Evolutionary conservation across 805 yeast genomes (phyloP), one percentile per base, ranked within the genome.

Genomic region (Saturnispora ahearnii): DNA sequence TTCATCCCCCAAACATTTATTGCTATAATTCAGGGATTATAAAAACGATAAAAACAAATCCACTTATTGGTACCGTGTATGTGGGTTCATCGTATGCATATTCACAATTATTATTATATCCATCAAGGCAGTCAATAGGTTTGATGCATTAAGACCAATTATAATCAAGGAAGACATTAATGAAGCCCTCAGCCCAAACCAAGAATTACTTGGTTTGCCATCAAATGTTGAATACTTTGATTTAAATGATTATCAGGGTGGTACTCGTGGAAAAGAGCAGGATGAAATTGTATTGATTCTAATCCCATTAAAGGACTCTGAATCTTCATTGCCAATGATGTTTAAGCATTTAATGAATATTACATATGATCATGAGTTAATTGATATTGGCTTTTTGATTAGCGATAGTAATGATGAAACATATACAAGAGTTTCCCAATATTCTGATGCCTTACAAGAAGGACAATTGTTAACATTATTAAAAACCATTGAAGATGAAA

Each of bases 281-380:
- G 76, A 79, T 12, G 95, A 87, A 54, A 76, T 80, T 44, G 79
- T 87, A 12, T 67, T 87, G 50, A 67, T 88, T 46, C 72, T 83
- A 53, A 76, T 87, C 60, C 96, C 96, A 9, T 68, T 87, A 53
- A 72, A 95, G 65, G 83, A 87, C 59, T 95, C 96, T 0, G 84
- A 78, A 58, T 71, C 75, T 29, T 90, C 85, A 21, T 67, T 87
- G 53, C 89, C 93, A 11, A 71, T 87, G 71, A 87, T 89, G 74
- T 87, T 88, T 68, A 82, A 82, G 59, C 86, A 87, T 66, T 69
- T 87, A 66, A 85, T 84, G 91, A 87, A 87, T 64, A 70, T 87
- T 66, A 86, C 95, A 1, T 87, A 87, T 62, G 88, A 86, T 49
- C 96, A 88, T 62, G 74, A 77, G 24, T 68, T 86, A 54, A 82